Evolutionary conservation across 1,284 basidiomycete genomes (phyloP), one percentile per base, ranked within the genome.

Genomic region (Cutaneotrichosporon sp.): DNA sequence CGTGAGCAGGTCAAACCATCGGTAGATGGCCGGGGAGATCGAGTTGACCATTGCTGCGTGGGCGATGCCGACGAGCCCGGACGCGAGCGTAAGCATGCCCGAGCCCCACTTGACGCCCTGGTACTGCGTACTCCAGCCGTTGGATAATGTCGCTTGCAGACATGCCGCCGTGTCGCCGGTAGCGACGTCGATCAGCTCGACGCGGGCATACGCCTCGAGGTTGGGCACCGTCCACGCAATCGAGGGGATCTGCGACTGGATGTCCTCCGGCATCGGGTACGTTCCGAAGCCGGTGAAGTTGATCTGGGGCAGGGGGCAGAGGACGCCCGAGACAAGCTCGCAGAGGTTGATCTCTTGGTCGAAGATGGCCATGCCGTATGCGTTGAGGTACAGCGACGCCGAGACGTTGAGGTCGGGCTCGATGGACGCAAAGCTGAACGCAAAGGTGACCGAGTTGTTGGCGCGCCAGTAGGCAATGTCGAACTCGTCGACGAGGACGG

Each of bases 201-300:
- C 81, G 66, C 92, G 90, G 0, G 87, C 93, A 67, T 88, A 92
- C 1, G 90, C 93, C 76, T 98, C 93, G 16, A 98, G 83, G 77
- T 98, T 90, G 10, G 95, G 95, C 25, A 99, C 89, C 25, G 82
- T 83, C 78, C 89, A 99, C 0, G 90, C 93, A 63, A 97, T 90
- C 16, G 76, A 75, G 0, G 95, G 94, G 16, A 98, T 83, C 59
- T 83, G 78, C 45, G 80, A 77, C 20, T 82, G 74, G 56, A 79
- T 77, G 11, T 70, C 66, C n/a, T 71, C 74, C 0, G 92, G 91
- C 1, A 97, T 83, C 2, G 86, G 82, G 62, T 94, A 83, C 5
- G 88, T 85, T 67, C 92, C 91, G 13, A 86, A 85, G 46, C 83
- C 83, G 22, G 86, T 87, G 73, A 95, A 92, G 72, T 92, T 90